phyloP scores from a whole-genome alignment of 1,284 basidiomycete species.

The Ganoderma multipileum region DNA sequence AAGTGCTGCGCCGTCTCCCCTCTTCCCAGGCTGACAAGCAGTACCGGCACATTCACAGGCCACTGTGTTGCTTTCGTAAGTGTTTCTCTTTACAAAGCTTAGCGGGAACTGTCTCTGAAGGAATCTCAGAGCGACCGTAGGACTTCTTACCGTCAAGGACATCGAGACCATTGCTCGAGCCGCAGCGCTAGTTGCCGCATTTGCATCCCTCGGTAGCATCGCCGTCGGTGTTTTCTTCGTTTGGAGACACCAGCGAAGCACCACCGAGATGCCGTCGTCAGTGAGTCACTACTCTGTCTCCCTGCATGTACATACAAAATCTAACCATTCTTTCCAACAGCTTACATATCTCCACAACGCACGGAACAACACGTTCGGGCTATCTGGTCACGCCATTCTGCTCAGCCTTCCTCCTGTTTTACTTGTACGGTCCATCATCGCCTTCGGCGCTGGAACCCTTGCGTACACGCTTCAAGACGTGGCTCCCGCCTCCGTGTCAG shows the following conservation, averaged over 20 bases:
- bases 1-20: slow-evolving; percentile 27
- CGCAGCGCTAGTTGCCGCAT: slow-evolving; percentile 53
- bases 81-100: not conserved
- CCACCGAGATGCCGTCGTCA: slow-evolving; percentile 47
- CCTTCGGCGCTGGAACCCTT: slow-evolving; percentile 52
- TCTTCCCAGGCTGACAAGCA: not conserved
- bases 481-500: slow-evolving; percentile 37
- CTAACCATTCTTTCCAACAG: slow-evolving; percentile 34
- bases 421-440: slow-evolving; percentile 60
- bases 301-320: not conserved
- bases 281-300: slow-evolving; percentile 38
- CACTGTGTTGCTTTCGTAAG: slow-evolving; percentile 64
- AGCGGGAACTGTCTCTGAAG: not conserved
- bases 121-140: slow-evolving; percentile 53
- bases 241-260: slow-evolving; percentile 57
- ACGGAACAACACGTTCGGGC: slow-evolving; percentile 49
- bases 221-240: slow-evolving; percentile 62
- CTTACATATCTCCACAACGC: slow-evolving; percentile 61
- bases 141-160: slow-evolving; percentile 52
- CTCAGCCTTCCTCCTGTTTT: slow-evolving; percentile 59
- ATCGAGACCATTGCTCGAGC: slow-evolving; percentile 48
- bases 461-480: slow-evolving; percentile 50
- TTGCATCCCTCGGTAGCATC: slow-evolving; percentile 59
- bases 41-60: slow-evolving; percentile 43
- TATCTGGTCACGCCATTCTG: slow-evolving; percentile 57